These are phyloP conservation scores for Pulveroboletus sp. DNA, from an alignment of 768 basidiomycete genomes.

Conservation along the genomic window DNA sequence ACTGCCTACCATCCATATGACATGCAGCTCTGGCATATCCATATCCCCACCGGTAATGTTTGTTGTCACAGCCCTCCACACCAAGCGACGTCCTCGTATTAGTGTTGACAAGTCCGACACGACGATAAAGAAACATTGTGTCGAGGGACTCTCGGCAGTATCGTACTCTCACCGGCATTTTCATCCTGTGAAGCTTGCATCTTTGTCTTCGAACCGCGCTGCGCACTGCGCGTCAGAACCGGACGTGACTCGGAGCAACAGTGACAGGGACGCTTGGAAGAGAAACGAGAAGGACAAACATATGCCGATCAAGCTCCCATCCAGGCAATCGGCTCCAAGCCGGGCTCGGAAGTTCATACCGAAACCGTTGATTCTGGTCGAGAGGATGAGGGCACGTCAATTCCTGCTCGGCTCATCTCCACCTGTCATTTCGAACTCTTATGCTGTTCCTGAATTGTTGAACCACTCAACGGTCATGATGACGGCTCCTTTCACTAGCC, in stretches of 20 bases:
- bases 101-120: background rate
- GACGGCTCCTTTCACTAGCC: background rate
- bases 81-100: slow-evolving; percentile 15
- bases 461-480: background rate
- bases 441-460: background rate
- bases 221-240: background rate
- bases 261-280: background rate
- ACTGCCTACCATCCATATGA: slow-evolving; percentile 13
- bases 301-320: background rate
- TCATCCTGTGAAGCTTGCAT: background rate
- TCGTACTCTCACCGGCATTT: background rate
- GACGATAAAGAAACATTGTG: background rate
- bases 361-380: slow-evolving; percentile 23
- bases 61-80: slow-evolving; percentile 20
- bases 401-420: background rate
- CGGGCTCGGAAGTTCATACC: slow-evolving; percentile 19
- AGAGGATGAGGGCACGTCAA: slow-evolving; percentile 21
- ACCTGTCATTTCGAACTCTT: background rate
- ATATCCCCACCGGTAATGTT: slow-evolving; percentile 16
- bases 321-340: background rate
- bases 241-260: slow-evolving; percentile 5
- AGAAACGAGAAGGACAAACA: background rate
- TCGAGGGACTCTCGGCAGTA: background rate
- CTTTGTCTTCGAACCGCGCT: background rate
- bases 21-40: slow-evolving; percentile 3